Conservation (phyloP, 345 rosid species). For the Aquilaria sinensis region DNA sequence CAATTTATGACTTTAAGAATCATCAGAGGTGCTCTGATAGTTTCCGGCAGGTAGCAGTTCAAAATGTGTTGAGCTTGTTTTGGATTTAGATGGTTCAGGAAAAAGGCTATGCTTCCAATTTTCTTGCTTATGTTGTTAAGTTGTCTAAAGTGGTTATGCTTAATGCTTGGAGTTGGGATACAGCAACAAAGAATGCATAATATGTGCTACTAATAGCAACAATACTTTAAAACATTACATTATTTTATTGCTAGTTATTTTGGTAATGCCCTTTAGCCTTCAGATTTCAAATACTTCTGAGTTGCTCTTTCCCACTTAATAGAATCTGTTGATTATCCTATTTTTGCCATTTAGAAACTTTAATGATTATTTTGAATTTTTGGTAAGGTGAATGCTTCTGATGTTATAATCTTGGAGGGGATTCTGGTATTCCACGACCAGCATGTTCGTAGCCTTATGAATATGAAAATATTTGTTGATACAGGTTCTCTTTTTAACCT, state of each 20-base stretch:
- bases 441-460: slow-evolving; percentile 75
- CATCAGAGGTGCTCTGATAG: slow-evolving; percentile 72
- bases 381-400: slow-evolving; percentile 80
- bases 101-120: too few relatives aligned
- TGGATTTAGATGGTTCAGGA: neutral
- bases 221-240: too few relatives aligned
- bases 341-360: neutral
- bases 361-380: neutral
- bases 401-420: slow-evolving; percentile 91
- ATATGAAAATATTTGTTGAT: slow-evolving; percentile 91
- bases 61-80: neutral
- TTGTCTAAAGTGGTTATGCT: too few relatives aligned
- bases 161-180: too few relatives aligned
- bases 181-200: too few relatives aligned
- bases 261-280: slow-evolving; percentile 7
- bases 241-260: neutral
- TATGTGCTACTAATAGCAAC: too few relatives aligned
- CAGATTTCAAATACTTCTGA: too few relatives aligned
- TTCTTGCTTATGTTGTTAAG: too few relatives aligned
- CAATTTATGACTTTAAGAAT: slow-evolving; percentile 79
- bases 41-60: slow-evolving; percentile 62
- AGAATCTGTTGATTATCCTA: too few relatives aligned
- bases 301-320: too few relatives aligned
- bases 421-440: slow-evolving; percentile 85
- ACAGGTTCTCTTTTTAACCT: slow-evolving; percentile 42